Base-by-base conservation (phyloP, 805 yeast genomes). In the Cyberlindnera suaveolens region DNA sequence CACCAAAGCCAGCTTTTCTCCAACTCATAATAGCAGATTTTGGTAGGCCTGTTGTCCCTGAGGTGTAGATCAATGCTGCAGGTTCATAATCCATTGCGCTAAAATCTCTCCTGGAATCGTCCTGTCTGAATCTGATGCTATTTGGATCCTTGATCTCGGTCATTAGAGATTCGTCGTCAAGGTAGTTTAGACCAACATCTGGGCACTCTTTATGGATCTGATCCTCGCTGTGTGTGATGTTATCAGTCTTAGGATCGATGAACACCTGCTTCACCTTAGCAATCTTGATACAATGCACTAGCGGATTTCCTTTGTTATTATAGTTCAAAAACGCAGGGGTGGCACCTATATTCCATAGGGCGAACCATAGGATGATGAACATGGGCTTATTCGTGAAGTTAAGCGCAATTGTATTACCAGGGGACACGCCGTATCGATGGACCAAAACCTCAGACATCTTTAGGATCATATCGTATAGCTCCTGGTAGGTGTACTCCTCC, bases 1-100 rank as follows among this genome's bases (percentile, higher is more conserved):
- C 67, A 1, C 95, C 96, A 68, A 84, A 69, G 38, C 72, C 75
- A 6, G 85, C 75, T 63, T 89, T 90, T 55, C 88, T 74, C 96
- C 96, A 89, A 5, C 93, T 82, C 80, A 90, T 81, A 43, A 85
- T 83, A 2, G 96, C 97, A 5, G 96, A 85, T 63, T 90, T 90
- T 14, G 98, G 97, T 48, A 90, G 66, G 0, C 97, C 97, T 0
- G 97, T 87, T 6, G 97, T 91, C 33, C 98, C 98, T 0, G 96
- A 85, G 1, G 98, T 90, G 62, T 82, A 90, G 40, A 90, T 86
- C 51, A 86, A 72, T 50, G 82, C 74, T 17, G 85, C 81, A 4
- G 91, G 75, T 43, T 78, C 75, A 51, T 70, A 75, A 58, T 82
- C 83, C 11, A 69, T 62, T 40, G 79, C 78, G 8, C 64, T 63